A percentile compares a stretch with the other conserved stretches of the same genome.
Conservation (phyloP, 176 grass and related monocot species). For the Poa annua region DNA sequence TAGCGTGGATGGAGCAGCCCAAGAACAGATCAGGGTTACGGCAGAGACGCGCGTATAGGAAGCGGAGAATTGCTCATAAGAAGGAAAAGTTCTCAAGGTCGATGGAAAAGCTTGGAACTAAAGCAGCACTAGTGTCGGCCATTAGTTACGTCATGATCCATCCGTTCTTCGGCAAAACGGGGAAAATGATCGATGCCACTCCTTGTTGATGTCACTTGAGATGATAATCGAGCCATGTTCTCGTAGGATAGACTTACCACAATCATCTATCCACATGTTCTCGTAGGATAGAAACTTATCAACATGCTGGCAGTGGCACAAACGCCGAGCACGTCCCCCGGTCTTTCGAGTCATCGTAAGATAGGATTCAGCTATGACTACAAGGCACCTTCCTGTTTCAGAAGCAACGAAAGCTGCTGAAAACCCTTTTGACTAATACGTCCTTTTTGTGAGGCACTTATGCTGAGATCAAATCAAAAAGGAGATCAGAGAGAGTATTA, state of each 20-base stretch:
- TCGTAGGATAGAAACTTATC: constrained; percentile 8
- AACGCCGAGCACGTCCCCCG: neutral
- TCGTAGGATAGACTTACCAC: neutral
- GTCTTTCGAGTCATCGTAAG: constrained; percentile 20
- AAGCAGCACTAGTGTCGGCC: constrained; percentile 44
- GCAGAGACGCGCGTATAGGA: neutral
- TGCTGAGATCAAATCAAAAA: neutral
- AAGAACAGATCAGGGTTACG: neutral
- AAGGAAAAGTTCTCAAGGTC: neutral
- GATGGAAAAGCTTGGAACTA: constrained; percentile 31
- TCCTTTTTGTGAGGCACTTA: constrained; percentile 40
- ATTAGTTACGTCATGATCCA: constrained; percentile 21
- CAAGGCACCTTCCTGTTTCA: neutral
- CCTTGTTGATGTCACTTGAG: neutral
- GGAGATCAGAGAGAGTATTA: neutral
- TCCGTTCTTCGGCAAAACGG: neutral
- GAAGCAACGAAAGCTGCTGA: constrained; percentile 13
- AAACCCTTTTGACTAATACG: constrained; percentile 3
- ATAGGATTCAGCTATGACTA: neutral
- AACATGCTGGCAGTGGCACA: neutral
- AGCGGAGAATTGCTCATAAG: neutral
- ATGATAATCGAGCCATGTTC: neutral
- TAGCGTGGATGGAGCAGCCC: constrained; percentile 2
- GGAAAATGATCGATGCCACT: neutral
- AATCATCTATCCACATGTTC: neutral